These are phyloP conservation scores for Colletotrichum sp. DNA, from an alignment of 2,329 filamentous ascomycete species.

Conservation along the genomic window DNA sequence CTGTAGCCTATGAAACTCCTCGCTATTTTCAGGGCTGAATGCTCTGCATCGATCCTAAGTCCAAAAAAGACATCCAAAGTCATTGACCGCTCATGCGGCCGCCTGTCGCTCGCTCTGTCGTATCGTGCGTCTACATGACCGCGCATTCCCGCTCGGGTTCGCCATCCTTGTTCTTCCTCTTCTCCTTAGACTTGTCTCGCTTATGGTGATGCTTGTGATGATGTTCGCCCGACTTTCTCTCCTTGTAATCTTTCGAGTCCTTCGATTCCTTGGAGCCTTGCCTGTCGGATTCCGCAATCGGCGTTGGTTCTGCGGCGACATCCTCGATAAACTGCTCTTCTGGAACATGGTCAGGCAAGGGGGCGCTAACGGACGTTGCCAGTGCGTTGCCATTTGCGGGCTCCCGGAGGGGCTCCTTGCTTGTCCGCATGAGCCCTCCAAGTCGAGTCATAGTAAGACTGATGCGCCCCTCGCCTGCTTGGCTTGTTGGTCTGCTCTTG, in stretches of 20 bases:
- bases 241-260: constrained; percentile 13
- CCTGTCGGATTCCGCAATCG: neutral
- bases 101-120: neutral
- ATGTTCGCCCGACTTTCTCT: constrained; percentile 23
- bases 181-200: constrained; percentile 42
- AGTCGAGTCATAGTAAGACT: constrained; percentile 63
- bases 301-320: neutral
- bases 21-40: neutral
- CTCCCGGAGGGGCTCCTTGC: constrained; percentile 52
- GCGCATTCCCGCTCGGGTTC: constrained; percentile 51
- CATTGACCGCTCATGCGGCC: neutral
- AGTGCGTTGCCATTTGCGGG: constrained; percentile 20
- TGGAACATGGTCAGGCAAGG: constrained; percentile 13
- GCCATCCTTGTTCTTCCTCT: constrained; percentile 37
- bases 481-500: constrained; percentile 62
- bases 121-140: constrained; percentile 45
- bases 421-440: constrained; percentile 54
- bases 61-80: neutral
- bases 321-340: constrained; percentile 24
- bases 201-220: constrained; percentile 37
- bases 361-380: constrained; percentile 3
- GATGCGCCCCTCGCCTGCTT: constrained; percentile 62
- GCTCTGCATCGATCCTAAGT: neutral
- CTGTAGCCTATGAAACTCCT: constrained; percentile 10
- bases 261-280: constrained; percentile 23